Conservation (phyloP, 768 basidiomycete genomes). For the Boletus tylopilopsis region DNA sequence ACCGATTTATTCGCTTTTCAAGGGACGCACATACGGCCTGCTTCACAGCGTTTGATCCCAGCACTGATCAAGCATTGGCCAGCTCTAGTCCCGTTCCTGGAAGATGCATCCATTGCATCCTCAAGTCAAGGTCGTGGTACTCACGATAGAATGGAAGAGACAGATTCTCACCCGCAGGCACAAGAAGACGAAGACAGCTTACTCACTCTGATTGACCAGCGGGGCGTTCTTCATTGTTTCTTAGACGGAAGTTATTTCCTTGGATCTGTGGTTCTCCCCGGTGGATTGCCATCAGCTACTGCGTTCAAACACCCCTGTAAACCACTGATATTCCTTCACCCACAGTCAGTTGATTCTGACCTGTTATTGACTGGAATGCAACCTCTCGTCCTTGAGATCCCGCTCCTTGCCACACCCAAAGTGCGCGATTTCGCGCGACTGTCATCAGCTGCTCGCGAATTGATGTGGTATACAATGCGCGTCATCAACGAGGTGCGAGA, state of each 20-base stretch:
- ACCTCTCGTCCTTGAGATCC: constrained; percentile 49
- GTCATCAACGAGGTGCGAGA: constrained; percentile 69
- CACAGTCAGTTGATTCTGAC: constrained; percentile 27
- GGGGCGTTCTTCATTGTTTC: constrained; percentile 59
- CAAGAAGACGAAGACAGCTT: constrained; percentile 61
- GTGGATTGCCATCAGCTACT: constrained; percentile 31
- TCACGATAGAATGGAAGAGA: constrained; percentile 25
- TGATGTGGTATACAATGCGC: constrained; percentile 68
- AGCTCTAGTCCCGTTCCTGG: constrained; percentile 49
- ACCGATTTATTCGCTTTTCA: constrained; percentile 82
- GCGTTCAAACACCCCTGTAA: constrained; percentile 42
- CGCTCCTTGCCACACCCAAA: constrained; percentile 53
- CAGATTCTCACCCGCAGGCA: constrained; percentile 22
- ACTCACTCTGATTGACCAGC: constrained; percentile 54
- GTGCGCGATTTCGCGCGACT: constrained; percentile 67
- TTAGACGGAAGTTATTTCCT: constrained; percentile 76
- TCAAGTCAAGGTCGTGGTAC: constrained; percentile 32
- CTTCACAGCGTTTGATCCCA: constrained; percentile 47
- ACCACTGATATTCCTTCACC: constrained; percentile 51
- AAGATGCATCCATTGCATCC: constrained; percentile 59
- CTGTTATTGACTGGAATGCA: constrained; percentile 25
- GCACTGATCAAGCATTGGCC: constrained; percentile 67
- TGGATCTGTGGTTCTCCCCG: constrained; percentile 42
- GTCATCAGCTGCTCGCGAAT: constrained; percentile 65
- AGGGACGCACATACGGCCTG: constrained; percentile 52